Evolutionary conservation across 495 filamentous ascomycete genomes (phyloP), one percentile per base, ranked within the genome.

Genomic region (Penicillium roqueforti): DNA sequence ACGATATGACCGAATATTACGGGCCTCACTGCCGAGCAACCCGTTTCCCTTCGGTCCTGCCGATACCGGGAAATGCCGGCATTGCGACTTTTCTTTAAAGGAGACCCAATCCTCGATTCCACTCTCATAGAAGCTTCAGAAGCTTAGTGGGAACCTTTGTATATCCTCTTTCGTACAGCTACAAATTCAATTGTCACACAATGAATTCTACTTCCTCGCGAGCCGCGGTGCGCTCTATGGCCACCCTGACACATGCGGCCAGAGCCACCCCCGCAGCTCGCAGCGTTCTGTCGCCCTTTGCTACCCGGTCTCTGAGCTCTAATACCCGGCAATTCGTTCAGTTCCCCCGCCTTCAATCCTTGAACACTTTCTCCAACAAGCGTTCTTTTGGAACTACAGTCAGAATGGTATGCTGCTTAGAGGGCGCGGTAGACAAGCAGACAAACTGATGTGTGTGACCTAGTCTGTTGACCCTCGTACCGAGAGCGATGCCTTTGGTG

Each of bases 401-500:
- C 62, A 75, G 54, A 61, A 77, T 77, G 74, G 74, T 76, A 68
- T 42, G 50, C 38, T 20, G 42, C 31, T 23, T 41, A 5, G 52
- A 62, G 26, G 16, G 40, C 6, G 37, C 43, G 16, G 26, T 41
- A 4, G 32, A 29, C 28, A 31, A 20, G 31, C 29, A 51, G 38
- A 61, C 42, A 28, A 49, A 51, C 52, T 59, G 39, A 57, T 60
- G 31, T 11, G 31, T 40, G n/a, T 13, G n/a, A 28, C 50, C 47
- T 62, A 78, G 75, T 70, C 74, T 64, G 66, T 70, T 25, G 68
- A 52, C 53, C 47, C 66, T 40, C 76, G 93, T 78, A 88, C 85
- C 62, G 93, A 98, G 76, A 91, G 80, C 66, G 93, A 98, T 82
- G 95, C 95, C 68, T 97, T 97, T 74, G 93, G 93, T 68, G 92